Conservation (phyloP, 106 monocot species). For the Iris macrosiphon region DNA sequence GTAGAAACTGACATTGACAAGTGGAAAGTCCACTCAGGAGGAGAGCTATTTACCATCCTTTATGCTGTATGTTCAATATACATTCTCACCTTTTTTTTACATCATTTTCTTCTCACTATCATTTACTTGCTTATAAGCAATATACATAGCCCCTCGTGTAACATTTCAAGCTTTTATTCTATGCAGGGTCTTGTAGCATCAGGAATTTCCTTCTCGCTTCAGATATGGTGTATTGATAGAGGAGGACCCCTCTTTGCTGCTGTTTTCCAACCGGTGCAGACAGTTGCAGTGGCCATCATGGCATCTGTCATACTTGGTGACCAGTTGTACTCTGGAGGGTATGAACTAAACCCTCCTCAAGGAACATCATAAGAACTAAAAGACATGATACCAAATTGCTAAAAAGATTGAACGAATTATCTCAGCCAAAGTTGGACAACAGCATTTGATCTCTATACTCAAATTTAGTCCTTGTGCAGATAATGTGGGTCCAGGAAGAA, state of each 20-base stretch:
- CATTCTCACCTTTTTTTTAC: slow-evolving; percentile 1
- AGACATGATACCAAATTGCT: not conserved
- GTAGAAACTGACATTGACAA: slow-evolving; percentile 33
- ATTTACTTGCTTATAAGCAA: no score
- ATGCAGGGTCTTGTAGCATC: slow-evolving; percentile 66
- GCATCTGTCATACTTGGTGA: slow-evolving; percentile 54
- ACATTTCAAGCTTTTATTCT: no score
- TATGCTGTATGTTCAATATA: slow-evolving; percentile 37
- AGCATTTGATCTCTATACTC: no score
- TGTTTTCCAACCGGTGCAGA: slow-evolving; percentile 69
- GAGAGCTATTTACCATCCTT: slow-evolving; percentile 63
- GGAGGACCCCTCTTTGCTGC: slow-evolving; percentile 66
- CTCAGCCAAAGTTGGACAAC: no score
- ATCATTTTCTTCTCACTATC: no score
- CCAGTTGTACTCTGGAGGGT: slow-evolving; percentile 71
- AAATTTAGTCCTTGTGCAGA: no score
- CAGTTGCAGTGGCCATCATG: slow-evolving; percentile 66
- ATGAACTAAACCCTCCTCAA: not conserved
- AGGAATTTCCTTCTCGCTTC: slow-evolving; percentile 51
- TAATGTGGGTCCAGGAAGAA: no score
- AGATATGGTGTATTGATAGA: slow-evolving; percentile 78
- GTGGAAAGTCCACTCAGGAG: slow-evolving; percentile 52
- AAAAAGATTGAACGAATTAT: no score
- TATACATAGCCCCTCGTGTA: no score
- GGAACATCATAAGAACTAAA: not conserved